A percentile compares a stretch with the other conserved stretches of the same genome.
Conservation (phyloP, 108 stramenopile species). For the Pseudonitzschia multistriata region DNA sequence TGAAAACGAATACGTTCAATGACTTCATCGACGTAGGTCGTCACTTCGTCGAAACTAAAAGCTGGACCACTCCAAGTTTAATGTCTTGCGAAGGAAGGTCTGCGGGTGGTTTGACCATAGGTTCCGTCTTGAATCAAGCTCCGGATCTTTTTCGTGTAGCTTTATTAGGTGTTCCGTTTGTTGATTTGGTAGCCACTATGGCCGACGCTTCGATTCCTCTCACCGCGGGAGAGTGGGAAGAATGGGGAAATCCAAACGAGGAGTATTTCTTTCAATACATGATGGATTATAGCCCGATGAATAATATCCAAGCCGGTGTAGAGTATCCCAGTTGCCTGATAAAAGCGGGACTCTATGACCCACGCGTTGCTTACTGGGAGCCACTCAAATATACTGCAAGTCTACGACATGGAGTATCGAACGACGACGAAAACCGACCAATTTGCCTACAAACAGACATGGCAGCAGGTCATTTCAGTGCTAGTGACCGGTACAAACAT, state of each 20-base stretch:
- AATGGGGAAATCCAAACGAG: slow-evolving; percentile 90
- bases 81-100: slow-evolving; percentile 56
- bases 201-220: slow-evolving; percentile 78
- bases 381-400: slow-evolving; percentile 57
- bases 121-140: slow-evolving; percentile 55
- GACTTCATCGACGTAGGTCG: slow-evolving; percentile 81
- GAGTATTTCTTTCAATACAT: slow-evolving; percentile 54
- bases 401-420: slow-evolving; percentile 30
- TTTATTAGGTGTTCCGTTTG: slow-evolving; percentile 91
- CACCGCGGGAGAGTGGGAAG: slow-evolving; percentile 69
- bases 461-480: slow-evolving; percentile 90
- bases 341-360: slow-evolving; percentile 88
- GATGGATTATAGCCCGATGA: slow-evolving; percentile 75
- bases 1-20: slow-evolving; percentile 86
- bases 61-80: slow-evolving; percentile 27
- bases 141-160: slow-evolving; percentile 82
- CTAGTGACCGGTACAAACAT: slow-evolving; percentile 93
- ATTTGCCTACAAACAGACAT: slow-evolving; percentile 81
- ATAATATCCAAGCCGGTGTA: slow-evolving; percentile 67
- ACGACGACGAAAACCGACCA: slow-evolving; percentile 25
- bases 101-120: slow-evolving; percentile 64
- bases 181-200: slow-evolving; percentile 78
- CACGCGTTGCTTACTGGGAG: slow-evolving; percentile 78
- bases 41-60: slow-evolving; percentile 33
- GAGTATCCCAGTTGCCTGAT: slow-evolving; percentile 81